Evolutionary conservation across 768 basidiomycete species (phyloP).

Genomic region (Termitomyces sp.): DNA sequence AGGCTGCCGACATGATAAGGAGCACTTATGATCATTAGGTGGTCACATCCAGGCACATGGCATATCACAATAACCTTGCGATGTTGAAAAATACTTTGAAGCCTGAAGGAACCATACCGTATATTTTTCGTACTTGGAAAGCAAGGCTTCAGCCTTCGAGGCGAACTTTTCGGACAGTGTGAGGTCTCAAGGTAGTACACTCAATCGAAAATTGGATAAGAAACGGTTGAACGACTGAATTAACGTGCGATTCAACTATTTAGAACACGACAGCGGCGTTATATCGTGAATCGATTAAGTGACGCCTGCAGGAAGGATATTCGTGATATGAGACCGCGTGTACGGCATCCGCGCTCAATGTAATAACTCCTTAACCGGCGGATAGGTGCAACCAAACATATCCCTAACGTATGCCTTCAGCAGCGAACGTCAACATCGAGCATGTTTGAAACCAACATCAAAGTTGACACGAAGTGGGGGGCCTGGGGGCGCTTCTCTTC

Average conservation of each 20-base stretch:
- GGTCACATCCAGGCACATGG: no score
- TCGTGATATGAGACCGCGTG: no score
- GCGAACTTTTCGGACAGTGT: background rate
- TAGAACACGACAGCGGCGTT: no score
- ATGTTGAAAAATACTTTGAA: background rate
- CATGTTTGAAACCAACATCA: background rate
- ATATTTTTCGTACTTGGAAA: background rate
- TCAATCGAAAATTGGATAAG: background rate
- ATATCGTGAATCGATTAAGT: no score
- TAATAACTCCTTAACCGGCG: background rate
- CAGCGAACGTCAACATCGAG: background rate
- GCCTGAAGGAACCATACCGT: background rate
- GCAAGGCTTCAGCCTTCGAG: background rate
- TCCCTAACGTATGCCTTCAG: no score
- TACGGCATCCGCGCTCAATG: no score
- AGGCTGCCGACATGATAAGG: slow-evolving; percentile 14
- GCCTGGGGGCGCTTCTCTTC: no score
- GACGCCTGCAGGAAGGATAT: no score
- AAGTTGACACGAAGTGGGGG: background rate
- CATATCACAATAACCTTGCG: no score
- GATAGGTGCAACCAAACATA: background rate
- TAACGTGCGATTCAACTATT: no score
- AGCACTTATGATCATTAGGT: background rate
- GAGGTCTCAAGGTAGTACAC: background rate
- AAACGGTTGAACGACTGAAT: no score